Evolutionary conservation across 495 filamentous ascomycete genomes (phyloP), one percentile per base, ranked within the genome.

Genomic region (Amphirosellinia nigrospora): DNA sequence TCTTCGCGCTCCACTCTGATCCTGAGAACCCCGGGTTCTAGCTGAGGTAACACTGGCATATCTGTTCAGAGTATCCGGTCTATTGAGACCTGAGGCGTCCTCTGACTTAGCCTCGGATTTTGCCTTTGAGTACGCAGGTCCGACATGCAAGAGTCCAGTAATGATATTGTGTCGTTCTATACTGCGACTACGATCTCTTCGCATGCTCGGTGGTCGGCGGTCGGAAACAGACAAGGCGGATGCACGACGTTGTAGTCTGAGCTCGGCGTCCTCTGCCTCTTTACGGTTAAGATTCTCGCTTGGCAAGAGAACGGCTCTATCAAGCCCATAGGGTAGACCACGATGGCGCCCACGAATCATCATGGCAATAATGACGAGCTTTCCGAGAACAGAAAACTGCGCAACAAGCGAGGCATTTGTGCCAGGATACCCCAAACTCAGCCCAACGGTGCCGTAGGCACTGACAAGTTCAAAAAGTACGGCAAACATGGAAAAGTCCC

Each of bases 361-460:
- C 94, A 97, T 97, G 34, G 93, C 92, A 50, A 97, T 91, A 70
- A 99, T 91, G 48, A 98, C 90, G 34, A 99, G 87, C 73, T 97
- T 98, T n/a, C 91, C 92, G 11, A 97, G 77, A 4, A 90, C 85
- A 7, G 83, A 85, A 76, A 99, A 97, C 71, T 97, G 87, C 4
- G 86, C 89, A 23, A 87, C 92, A 73, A 99, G 94, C 0, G 91
- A 93, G 7, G 92, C 85, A 71, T 97, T 91, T 75, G 87, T 84
- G 10, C 77, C 81, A 0, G 92, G 86, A 62, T 94, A 97, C 7
- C 96, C 96, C 3, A 99, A 85, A 50, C 89, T 92, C 61, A 99
- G 85, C 41, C 96, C 96, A 45, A 99, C 96, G 3, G 95, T 99
- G 69, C 96, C 96, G 65, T 98, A 98, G 3, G 94, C 94, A 48